Evolutionary conservation across 2,329 filamentous ascomycete genomes (phyloP).

Genomic region (Sclerotinia nivalis): DNA sequence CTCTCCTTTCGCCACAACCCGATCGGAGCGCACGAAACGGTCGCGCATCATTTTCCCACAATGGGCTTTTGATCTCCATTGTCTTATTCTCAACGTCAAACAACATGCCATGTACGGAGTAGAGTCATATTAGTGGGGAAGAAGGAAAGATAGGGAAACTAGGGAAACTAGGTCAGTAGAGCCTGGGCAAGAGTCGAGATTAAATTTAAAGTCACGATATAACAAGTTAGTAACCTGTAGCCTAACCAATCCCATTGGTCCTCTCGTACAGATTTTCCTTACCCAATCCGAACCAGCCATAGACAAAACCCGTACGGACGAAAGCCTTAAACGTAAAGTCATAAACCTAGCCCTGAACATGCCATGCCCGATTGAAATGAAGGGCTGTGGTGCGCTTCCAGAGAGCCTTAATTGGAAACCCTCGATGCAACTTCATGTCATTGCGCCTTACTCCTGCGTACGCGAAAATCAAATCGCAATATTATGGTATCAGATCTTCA

Average conservation of each 20-base stretch:
- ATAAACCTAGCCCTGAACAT: neutral
- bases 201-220: neutral
- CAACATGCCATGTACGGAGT: neutral
- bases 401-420: neutral
- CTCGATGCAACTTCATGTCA: neutral
- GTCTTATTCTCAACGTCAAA: constrained; percentile 4
- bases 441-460: constrained; percentile 1
- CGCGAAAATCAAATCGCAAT: neutral
- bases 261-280: neutral
- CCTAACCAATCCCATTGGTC: neutral
- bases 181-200: neutral
- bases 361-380: neutral
- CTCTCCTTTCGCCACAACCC: neutral
- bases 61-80: neutral
- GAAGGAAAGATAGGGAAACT: neutral
- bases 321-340: neutral
- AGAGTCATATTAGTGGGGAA: constrained; percentile 5
- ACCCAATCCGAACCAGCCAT: neutral
- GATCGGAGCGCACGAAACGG: constrained; percentile 4
- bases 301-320: neutral
- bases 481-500: neutral
- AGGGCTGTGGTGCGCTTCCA: neutral
- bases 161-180: neutral
- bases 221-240: neutral
- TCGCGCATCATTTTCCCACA: neutral